Percentiles rank a stretch among this genome's conserved stretches.
These are phyloP conservation scores for Omphalotus guepiniiformis DNA, from an alignment of 768 basidiomycete genomes.

Conservation along the genomic window DNA sequence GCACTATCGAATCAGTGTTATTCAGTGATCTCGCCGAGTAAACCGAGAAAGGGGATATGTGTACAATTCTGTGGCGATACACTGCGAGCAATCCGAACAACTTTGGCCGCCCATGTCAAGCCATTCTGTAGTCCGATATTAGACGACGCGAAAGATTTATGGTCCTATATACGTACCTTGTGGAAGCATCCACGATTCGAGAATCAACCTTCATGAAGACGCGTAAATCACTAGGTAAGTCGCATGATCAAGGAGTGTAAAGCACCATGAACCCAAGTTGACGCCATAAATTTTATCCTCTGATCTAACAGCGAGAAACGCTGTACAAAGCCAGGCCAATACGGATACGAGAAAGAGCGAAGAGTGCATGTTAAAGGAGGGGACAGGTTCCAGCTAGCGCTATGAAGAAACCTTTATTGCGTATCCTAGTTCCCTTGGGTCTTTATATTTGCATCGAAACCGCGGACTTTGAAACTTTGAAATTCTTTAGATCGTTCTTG, in stretches of 20 bases:
- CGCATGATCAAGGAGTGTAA: neutral
- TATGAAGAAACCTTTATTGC: too few species aligned
- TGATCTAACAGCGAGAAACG: too few species aligned
- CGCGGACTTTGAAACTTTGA: too few species aligned
- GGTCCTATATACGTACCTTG: conserved; percentile 34
- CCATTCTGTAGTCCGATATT: conserved; percentile 48
- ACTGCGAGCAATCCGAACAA: conserved; percentile 55
- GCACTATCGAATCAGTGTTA: conserved; percentile 37
- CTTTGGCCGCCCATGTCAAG: conserved; percentile 63
- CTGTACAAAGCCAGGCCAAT: too few species aligned
- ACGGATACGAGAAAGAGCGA: too few species aligned
- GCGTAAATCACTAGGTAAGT: conserved; percentile 1
- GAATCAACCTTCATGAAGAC: conserved; percentile 51
- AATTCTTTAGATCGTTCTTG: too few species aligned
- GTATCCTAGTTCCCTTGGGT: too few species aligned
- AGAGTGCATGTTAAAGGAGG: too few species aligned
- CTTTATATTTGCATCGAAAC: too few species aligned
- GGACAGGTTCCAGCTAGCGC: too few species aligned
- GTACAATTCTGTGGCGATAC: conserved; percentile 68
- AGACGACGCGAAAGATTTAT: neutral
- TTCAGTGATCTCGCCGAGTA: too few species aligned
- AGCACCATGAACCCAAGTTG: conserved; percentile 64
- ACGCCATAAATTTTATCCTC: conserved; percentile 70
- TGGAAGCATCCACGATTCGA: conserved; percentile 85
- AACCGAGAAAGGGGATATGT: too few species aligned